Base-by-base conservation (phyloP, 192 early-diverging fungal species). In the Diversispora epigaea region DNA sequence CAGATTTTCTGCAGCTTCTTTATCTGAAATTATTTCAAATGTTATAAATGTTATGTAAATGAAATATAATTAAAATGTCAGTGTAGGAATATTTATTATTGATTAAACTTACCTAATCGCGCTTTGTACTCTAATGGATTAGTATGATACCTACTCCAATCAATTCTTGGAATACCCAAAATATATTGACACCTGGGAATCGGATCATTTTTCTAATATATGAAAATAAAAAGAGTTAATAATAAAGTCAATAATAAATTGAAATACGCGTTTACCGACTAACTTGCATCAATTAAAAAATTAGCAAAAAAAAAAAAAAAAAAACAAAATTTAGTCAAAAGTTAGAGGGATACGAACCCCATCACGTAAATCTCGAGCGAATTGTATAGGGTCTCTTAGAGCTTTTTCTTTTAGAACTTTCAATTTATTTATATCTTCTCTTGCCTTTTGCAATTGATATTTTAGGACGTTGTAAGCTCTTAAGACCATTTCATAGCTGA, bases 111-210 rank as follows among this genome's bases (percentile, higher is more conserved):
- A 62, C 60, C 60, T 39, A 39, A 15, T 39, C 60, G 60, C 32
- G 63, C 22, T 44, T 65, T 65, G 41, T 65, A 65, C n/a, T 65
- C 15, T 44, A 43, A 65, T 19, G 63, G 63, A 3, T 17, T 41
- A 9, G 63, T 65, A 65, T 65, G 63, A 65, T 65, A 65, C 19
- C 45, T 65, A 7, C 17, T 45, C 63, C 63, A 65, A 65, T 65
- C 41, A 44, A 65, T 44, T 65, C 17, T 41, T 65, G 63, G 63
- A 44, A 43, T 43, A 45, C 43, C 63, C 17, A 65, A 45, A 45
- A 65, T 65, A 45, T 44, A 45, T 10, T 45, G 63, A n/a, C 17
- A 14, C 45, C 11, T 44, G 8, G 63, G 63, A 17, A 44, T 15
- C n/a, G 43, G 43, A 45, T 45, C 63, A 43, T 65, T 17, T 6